Percentiles rank a stretch among this genome's conserved stretches.
phyloP scores from a whole-genome alignment of 345 rosid genomes.

The Brassica incana region DNA sequence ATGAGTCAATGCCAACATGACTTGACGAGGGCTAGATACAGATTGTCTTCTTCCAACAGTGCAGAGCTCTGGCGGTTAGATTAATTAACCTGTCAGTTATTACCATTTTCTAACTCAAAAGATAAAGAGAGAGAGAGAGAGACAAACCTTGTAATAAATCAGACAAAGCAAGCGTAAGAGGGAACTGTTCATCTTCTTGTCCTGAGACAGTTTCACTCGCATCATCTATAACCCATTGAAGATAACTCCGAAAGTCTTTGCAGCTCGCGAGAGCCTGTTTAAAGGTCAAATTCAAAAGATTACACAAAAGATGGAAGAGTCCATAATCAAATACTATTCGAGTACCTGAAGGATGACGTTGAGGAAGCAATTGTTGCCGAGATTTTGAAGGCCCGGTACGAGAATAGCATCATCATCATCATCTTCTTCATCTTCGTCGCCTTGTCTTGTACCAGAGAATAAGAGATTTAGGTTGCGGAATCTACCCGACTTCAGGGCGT shows the following conservation, averaged over 20 bases:
- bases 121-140: neutral
- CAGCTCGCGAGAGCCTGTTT: constrained; percentile 79
- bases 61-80: constrained; percentile 48
- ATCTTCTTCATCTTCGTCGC: constrained; percentile 37
- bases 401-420: constrained; percentile 36
- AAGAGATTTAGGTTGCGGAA: constrained; percentile 42
- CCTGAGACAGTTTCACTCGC: constrained; percentile 33
- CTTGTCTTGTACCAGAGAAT: constrained; percentile 26
- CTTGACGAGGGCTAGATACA: constrained; percentile 59
- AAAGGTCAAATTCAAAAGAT: constrained; percentile 7
- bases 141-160: constrained; percentile 54
- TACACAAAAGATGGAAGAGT: neutral
- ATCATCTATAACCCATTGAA: constrained; percentile 58
- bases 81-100: neutral
- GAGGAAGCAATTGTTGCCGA: constrained; percentile 81
- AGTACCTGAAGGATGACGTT: constrained; percentile 83
- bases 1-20: constrained; percentile 68
- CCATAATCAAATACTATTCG: neutral
- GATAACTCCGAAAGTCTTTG: constrained; percentile 58
- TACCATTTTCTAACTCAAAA: neutral
- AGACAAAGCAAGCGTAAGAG: constrained; percentile 64
- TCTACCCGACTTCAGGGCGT: constrained; percentile 39
- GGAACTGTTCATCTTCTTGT: constrained; percentile 48
- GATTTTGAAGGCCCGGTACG: constrained; percentile 81
- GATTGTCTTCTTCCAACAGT: constrained; percentile 40